A percentile compares a stretch with the other conserved stretches of the same genome.
Conservation (phyloP, 441 rosid genomes). For the Erodium trifolium region DNA sequence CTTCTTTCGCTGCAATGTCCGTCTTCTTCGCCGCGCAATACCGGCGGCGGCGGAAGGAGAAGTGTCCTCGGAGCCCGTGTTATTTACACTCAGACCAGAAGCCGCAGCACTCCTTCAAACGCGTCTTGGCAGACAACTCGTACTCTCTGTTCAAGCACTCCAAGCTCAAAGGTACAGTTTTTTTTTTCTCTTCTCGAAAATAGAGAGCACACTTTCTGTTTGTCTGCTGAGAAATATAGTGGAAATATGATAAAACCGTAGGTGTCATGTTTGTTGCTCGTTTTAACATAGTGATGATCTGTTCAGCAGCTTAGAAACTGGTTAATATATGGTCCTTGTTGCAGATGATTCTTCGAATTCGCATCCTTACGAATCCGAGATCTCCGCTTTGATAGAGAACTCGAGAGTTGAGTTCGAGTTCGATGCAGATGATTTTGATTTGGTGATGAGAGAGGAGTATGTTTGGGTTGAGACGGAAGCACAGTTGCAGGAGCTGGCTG, state of each 20-base stretch:
- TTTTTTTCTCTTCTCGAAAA: not conserved
- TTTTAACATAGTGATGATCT: not conserved
- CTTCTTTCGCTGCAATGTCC: slow-evolving; percentile 42
- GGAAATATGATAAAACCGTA: not conserved
- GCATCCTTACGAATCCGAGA: slow-evolving; percentile 68
- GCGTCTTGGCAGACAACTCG: slow-evolving; percentile 75
- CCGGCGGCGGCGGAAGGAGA: slow-evolving; percentile 35
- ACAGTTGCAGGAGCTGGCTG: slow-evolving; percentile 54
- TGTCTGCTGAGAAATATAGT: slow-evolving; percentile 2
- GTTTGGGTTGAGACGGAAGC: slow-evolving; percentile 65
- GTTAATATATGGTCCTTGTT: slow-evolving; percentile 8
- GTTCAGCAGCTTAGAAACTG: not conserved
- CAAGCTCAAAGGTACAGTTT: slow-evolving; percentile 30
- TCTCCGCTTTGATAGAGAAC: slow-evolving; percentile 42
- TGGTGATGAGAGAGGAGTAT: slow-evolving; percentile 38
- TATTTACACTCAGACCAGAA: slow-evolving; percentile 54
- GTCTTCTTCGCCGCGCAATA: slow-evolving; percentile 34
- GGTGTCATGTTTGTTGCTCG: not conserved
- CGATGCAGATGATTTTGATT: slow-evolving; percentile 22
- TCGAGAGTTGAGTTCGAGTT: slow-evolving; percentile 32
- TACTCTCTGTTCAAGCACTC: slow-evolving; percentile 67
- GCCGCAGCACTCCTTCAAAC: slow-evolving; percentile 68
- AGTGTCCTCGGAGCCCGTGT: slow-evolving; percentile 31
- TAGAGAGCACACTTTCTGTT: not conserved
- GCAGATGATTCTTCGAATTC: slow-evolving; percentile 37